These are phyloP conservation scores for Lipomyces spencermartinsiae DNA, from an alignment of 805 yeast species.

Conservation along the genomic window DNA sequence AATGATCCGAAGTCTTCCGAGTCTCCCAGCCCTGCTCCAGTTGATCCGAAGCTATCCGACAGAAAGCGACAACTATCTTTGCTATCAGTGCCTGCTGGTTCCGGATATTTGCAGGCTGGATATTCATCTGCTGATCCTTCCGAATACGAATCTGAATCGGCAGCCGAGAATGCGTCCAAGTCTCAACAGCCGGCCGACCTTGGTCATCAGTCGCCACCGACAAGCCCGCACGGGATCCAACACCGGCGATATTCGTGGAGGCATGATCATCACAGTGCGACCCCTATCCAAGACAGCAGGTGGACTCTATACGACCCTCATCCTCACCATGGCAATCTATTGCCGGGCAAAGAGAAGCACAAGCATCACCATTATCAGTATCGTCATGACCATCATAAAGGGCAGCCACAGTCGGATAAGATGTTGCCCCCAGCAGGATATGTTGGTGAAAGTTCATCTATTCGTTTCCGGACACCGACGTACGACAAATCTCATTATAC, in stretches of 20 bases:
- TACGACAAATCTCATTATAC: slow-evolving; percentile 33
- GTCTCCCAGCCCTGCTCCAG: not conserved
- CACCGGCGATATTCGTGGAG: slow-evolving; percentile 8
- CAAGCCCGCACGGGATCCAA: slow-evolving; percentile 12
- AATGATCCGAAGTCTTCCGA: not conserved
- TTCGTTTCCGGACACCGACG: slow-evolving; percentile 10
- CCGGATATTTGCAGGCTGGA: slow-evolving; percentile 9
- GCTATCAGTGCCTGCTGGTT: not conserved
- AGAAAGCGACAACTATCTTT: not conserved
- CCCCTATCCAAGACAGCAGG: slow-evolving; percentile 18
- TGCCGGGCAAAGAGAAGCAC: not conserved
- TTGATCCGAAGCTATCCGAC: not conserved
- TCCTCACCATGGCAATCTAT: slow-evolving; percentile 12
- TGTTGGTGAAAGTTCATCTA: not conserved
- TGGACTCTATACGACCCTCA: slow-evolving; percentile 35
- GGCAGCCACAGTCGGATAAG: not conserved
- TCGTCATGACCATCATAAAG: slow-evolving; percentile 8
- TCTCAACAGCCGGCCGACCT: not conserved
- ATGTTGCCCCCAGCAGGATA: not conserved
- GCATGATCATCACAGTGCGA: not conserved
- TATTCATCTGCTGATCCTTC: slow-evolving; percentile 15
- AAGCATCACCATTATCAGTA: slow-evolving; percentile 13
- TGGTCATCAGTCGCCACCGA: not conserved
- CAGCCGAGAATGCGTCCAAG: not conserved
- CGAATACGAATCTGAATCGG: not conserved